phyloP scores from a whole-genome alignment of 2,329 filamentous ascomycete genomes.

The Fusarium sp. region DNA sequence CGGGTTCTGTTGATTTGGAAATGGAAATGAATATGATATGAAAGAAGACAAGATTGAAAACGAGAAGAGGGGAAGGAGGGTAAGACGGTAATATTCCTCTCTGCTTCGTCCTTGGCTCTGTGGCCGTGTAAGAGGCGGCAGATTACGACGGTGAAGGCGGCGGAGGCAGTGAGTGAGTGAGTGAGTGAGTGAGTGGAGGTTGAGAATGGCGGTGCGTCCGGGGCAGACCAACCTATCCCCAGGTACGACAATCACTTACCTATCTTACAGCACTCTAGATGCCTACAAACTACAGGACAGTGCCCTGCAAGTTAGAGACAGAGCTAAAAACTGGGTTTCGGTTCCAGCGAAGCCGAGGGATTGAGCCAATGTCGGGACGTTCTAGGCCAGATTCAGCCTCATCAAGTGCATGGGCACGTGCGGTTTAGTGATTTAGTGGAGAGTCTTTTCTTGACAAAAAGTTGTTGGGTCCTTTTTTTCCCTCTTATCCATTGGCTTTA shows the following conservation, averaged over 20 bases:
- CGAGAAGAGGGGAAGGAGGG: constrained; percentile 15
- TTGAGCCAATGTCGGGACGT: constrained; percentile 44
- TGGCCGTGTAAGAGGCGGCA: constrained; percentile 46
- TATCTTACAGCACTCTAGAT: constrained; percentile 27
- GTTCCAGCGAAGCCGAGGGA: constrained; percentile 29
- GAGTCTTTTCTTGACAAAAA: background rate
- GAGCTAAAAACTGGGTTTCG: constrained; percentile 39
- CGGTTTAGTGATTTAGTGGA: constrained; percentile 37
- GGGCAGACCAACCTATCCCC: constrained; percentile 9
- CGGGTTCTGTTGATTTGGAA: background rate
- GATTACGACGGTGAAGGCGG: constrained; percentile 50
- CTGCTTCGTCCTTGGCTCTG: constrained; percentile 11
- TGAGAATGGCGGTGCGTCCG: constrained; percentile 42
- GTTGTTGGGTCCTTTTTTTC: constrained; percentile 27
- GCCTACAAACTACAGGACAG: background rate
- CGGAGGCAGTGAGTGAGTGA: constrained; percentile 34
- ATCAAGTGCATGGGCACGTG: constrained; percentile 48
- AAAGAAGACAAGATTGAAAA: background rate
- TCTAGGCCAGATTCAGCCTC: constrained; percentile 51
- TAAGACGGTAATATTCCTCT: constrained; percentile 26
- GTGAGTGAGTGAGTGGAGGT: constrained; percentile 21
- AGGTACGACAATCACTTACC: constrained; percentile 11
- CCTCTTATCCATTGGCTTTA: background rate
- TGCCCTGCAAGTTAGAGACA: background rate
- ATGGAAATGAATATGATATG: constrained; percentile 13